phyloP scores from a whole-genome alignment of 805 yeast genomes.

The Cyberlindnera veronae region DNA sequence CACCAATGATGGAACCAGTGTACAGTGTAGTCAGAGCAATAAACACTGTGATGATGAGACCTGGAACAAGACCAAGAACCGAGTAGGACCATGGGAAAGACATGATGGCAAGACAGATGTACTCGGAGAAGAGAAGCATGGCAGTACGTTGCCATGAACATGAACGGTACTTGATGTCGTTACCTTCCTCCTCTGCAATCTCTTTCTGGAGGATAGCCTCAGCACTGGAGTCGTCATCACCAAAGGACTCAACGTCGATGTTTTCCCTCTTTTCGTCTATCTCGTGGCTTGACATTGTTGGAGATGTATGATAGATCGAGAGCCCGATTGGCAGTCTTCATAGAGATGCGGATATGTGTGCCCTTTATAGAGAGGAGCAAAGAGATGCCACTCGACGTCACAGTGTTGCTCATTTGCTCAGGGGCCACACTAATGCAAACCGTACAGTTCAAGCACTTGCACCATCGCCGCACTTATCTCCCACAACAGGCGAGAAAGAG shows the following conservation, averaged over 20 bases:
- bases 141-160: conserved; percentile 61
- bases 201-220: conserved; percentile 20
- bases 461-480: too few relatives aligned
- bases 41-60: conserved; percentile 49
- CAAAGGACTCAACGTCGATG: conserved; percentile 4
- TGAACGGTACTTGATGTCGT: conserved; percentile 43
- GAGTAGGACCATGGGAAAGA: conserved; percentile 67
- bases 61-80: conserved; percentile 56
- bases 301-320: too few relatives aligned
- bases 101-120: conserved; percentile 59
- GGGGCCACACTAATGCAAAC: too few relatives aligned
- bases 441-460: too few relatives aligned
- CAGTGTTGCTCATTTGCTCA: too few relatives aligned
- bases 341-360: too few relatives aligned
- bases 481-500: too few relatives aligned
- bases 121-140: conserved; percentile 56
- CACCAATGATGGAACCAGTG: conserved; percentile 53
- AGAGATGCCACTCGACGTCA: too few relatives aligned
- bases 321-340: too few relatives aligned
- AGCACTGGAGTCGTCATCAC: conserved; percentile 15
- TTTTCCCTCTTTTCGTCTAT: background rate
- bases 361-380: too few relatives aligned
- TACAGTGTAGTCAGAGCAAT: conserved; percentile 49
- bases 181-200: conserved; percentile 21
- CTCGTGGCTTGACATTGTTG: background rate